These are phyloP conservation scores for Fusarium sp. DNA, from an alignment of 2,329 filamentous ascomycete genomes.

Conservation along the genomic window DNA sequence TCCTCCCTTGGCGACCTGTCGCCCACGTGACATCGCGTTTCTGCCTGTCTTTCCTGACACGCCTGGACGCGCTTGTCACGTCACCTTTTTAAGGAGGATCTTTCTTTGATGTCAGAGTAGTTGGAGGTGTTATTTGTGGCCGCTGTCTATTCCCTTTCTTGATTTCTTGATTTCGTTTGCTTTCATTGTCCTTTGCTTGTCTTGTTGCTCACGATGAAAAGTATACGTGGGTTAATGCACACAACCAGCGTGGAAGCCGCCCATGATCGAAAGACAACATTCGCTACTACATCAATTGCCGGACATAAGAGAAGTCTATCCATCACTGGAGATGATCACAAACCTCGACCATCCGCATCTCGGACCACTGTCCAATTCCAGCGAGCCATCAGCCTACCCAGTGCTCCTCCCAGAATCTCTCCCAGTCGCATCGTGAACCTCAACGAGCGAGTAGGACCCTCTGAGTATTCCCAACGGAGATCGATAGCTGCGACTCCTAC, in stretches of 20 bases:
- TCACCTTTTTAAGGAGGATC: neutral
- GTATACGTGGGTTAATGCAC: conserved; percentile 55
- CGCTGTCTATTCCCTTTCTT: neutral
- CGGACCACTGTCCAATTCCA: conserved; percentile 45
- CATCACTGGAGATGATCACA: conserved; percentile 27
- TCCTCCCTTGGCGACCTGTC: neutral
- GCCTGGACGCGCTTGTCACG: conserved; percentile 26
- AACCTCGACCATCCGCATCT: conserved; percentile 1
- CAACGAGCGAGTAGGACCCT: conserved; percentile 42
- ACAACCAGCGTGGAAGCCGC: conserved; percentile 61
- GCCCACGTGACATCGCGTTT: conserved; percentile 43
- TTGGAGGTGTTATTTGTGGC: neutral
- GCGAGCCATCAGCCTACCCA: conserved; percentile 46
- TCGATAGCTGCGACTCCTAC: conserved; percentile 62
- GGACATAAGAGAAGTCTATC: conserved; percentile 59
- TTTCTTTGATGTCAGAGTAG: neutral
- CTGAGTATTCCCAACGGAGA: conserved; percentile 66
- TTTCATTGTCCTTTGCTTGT: neutral
- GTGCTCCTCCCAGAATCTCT: conserved; percentile 43
- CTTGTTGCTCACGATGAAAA: conserved; percentile 47
- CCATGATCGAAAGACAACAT: conserved; percentile 49
- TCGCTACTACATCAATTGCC: conserved; percentile 52
- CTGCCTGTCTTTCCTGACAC: conserved; percentile 9
- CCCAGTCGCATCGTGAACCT: conserved; percentile 58
- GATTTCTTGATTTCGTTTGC: conserved; percentile 1